Evolutionary conservation across 1,139 yeast genomes (phyloP).

Genomic region (Zygosaccharomyces sapae): DNA sequence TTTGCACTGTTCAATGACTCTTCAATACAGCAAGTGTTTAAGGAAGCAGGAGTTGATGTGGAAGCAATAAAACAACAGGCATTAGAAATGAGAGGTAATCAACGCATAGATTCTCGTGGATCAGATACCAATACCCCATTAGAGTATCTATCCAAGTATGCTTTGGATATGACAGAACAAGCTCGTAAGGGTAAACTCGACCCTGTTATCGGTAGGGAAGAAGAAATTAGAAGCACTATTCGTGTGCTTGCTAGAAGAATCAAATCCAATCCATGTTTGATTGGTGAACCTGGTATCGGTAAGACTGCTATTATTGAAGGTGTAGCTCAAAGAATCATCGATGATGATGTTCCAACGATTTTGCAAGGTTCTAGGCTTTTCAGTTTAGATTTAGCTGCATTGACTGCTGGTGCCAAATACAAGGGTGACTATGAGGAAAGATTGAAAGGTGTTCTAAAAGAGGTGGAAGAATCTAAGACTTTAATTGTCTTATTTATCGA

Average conservation of each 20-base stretch:
- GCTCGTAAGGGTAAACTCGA: conserved; percentile 94
- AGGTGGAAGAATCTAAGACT: conserved; percentile 81
- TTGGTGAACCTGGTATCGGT: conserved; percentile 99
- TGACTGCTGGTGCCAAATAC: conserved; percentile 91
- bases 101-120: conserved; percentile 86
- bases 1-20: conserved; percentile 80
- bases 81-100: conserved; percentile 82
- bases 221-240: conserved; percentile 91
- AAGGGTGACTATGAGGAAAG: conserved; percentile 96
- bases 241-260: conserved; percentile 93
- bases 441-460: conserved; percentile 89
- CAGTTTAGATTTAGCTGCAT: conserved; percentile 79
- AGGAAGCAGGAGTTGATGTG: conserved; percentile 63
- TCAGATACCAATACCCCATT: conserved; percentile 85
- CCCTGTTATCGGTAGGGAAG: conserved; percentile 98
- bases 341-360: conserved; percentile 89
- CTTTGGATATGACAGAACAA: conserved; percentile 85
- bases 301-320: conserved; percentile 98
- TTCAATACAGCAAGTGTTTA: conserved; percentile 65
- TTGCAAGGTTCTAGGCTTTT: conserved; percentile 74
- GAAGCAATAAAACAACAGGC: conserved; percentile 78
- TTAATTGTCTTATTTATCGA: conserved; percentile 88
- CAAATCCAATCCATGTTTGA: conserved; percentile 90
- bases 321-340: conserved; percentile 94
- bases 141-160: conserved; percentile 85